phyloP scores from a whole-genome alignment of 2,329 filamentous ascomycete species.

The Nannizziopsis barbatae region DNA sequence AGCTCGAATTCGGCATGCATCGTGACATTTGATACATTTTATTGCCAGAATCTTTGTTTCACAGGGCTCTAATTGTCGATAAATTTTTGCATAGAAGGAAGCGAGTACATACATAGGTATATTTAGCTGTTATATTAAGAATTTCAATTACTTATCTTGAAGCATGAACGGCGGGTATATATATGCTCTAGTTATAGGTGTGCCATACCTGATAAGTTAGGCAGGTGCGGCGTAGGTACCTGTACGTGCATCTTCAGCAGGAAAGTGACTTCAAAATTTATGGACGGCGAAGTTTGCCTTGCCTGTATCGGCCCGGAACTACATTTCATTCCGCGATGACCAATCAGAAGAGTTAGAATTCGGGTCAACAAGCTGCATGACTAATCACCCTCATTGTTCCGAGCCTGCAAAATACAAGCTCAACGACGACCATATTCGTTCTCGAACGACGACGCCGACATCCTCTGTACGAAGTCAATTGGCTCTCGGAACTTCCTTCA shows the following conservation, averaged over 20 bases:
- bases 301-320: constrained; percentile 11
- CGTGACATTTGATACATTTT: constrained; percentile 11
- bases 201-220: no score
- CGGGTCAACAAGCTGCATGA: constrained; percentile 12
- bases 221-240: no score
- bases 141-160: no score
- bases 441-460: neutral
- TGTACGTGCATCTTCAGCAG: no score
- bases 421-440: neutral
- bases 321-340: constrained; percentile 14
- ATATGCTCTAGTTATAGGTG: no score
- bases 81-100: neutral
- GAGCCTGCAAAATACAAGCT: constrained; percentile 7
- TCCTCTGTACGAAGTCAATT: constrained; percentile 14
- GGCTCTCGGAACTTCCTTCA: constrained; percentile 15
- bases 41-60: neutral
- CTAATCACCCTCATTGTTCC: constrained; percentile 6
- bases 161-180: no score
- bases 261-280: no score
- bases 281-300: no score
- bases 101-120: no score
- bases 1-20: constrained; percentile 36
- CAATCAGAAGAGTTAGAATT: constrained; percentile 35
- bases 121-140: no score
- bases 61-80: neutral